Conservation (phyloP, 129 eudicot genomes). For the Tagetes patula region DNA sequence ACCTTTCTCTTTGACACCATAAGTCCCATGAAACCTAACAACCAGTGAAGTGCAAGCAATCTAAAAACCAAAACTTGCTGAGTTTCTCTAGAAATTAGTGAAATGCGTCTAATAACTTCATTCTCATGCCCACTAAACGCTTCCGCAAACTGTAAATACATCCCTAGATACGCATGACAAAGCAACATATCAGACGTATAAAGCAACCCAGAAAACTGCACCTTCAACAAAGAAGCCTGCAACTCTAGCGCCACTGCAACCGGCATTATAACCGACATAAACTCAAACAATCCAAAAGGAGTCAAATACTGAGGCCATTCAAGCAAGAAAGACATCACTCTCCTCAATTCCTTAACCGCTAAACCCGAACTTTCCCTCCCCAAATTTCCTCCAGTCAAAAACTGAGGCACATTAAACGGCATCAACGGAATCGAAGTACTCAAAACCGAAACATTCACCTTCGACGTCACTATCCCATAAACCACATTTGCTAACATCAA, state of each 20-base stretch:
- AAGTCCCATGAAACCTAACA: conserved; percentile 62
- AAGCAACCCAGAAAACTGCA: conserved; percentile 74
- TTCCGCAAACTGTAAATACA: conserved; percentile 58
- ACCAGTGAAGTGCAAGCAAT: conserved; percentile 86
- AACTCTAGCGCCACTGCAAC: conserved; percentile 69
- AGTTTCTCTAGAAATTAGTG: conserved; percentile 62
- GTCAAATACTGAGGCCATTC: conserved; percentile 81
- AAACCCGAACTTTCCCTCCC: conserved; percentile 47
- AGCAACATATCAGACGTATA: conserved; percentile 68
- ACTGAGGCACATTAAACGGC: conserved; percentile 70
- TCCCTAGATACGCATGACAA: conserved; percentile 64
- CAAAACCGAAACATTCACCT: conserved; percentile 43
- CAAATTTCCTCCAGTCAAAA: conserved; percentile 35
- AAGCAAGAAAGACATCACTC: conserved; percentile 74
- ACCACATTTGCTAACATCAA: conserved; percentile 60
- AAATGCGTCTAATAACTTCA: conserved; percentile 57
- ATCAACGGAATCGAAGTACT: conserved; percentile 58
- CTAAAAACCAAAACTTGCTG: conserved; percentile 68
- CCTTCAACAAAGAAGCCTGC: conserved; percentile 84
- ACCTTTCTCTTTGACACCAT: conserved; percentile 48
- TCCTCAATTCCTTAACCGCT: conserved; percentile 69
- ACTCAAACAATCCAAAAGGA: conserved; percentile 69
- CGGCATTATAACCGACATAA: conserved; percentile 65
- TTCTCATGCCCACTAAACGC: conserved; percentile 80
- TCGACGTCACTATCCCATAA: conserved; percentile 41